phyloP scores from a whole-genome alignment of 805 yeast species.

The Ogataea zsoltii region DNA sequence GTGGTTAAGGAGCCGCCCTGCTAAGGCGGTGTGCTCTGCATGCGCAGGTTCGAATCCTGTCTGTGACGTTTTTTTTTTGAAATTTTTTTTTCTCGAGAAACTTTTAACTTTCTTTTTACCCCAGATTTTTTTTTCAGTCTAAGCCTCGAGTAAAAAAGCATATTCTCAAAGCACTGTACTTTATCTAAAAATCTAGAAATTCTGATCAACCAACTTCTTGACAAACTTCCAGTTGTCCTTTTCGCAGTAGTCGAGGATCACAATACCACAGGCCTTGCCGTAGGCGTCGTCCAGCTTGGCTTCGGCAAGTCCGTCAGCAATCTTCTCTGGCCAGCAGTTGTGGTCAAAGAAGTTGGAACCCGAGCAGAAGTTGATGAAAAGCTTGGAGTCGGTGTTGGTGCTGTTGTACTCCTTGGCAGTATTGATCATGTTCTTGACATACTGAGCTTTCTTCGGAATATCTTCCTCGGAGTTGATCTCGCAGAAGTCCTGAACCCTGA shows the following conservation, averaged over 20 bases:
- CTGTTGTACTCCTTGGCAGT: slow-evolving; percentile 52
- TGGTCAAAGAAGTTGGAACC: slow-evolving; percentile 72
- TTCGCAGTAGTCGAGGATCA: slow-evolving; percentile 70
- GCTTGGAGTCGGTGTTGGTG: slow-evolving; percentile 49
- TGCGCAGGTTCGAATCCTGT: slow-evolving; percentile 99
- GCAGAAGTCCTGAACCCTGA: slow-evolving; percentile 74
- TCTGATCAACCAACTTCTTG: slow-evolving; percentile 51
- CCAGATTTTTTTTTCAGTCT: neutral
- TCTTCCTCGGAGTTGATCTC: slow-evolving; percentile 56
- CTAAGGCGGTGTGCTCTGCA: slow-evolving; percentile 88
- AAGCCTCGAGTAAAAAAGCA: too few relatives aligned
- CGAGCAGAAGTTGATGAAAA: slow-evolving; percentile 71
- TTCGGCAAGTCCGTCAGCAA: slow-evolving; percentile 52
- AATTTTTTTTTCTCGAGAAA: slow-evolving; percentile 34
- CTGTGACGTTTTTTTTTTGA: slow-evolving; percentile 80
- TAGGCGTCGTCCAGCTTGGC: slow-evolving; percentile 48
- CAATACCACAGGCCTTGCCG: slow-evolving; percentile 59
- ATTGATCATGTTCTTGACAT: slow-evolving; percentile 55
- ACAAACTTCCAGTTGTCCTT: slow-evolving; percentile 59
- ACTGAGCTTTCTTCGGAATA: slow-evolving; percentile 54
- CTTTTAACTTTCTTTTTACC: neutral
- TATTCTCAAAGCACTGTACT: too few relatives aligned
- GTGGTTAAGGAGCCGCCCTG: slow-evolving; percentile 79
- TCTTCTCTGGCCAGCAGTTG: slow-evolving; percentile 72
- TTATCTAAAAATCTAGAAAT: slow-evolving; percentile 36